Conservation (phyloP, 176 grass and related monocot species). For the Raddia guianensis region DNA sequence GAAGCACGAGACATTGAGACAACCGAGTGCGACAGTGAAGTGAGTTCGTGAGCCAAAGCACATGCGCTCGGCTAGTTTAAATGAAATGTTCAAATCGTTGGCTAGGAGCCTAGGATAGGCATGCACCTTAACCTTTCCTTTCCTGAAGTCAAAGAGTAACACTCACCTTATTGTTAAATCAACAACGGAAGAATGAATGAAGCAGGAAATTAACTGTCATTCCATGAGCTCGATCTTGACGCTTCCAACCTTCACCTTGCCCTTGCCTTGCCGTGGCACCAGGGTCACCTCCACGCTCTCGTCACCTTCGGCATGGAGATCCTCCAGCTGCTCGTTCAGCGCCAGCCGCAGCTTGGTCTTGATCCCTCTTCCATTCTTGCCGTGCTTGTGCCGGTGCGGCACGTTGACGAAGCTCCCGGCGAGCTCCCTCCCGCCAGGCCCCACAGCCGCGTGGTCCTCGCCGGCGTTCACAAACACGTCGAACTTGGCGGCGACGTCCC, state of each 20-base stretch:
- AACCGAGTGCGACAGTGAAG: no score
- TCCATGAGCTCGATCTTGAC: constrained; percentile 42
- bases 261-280: constrained; percentile 33
- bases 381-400: constrained; percentile 36
- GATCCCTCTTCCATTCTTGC: constrained; percentile 20
- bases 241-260: constrained; percentile 40
- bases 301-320: constrained; percentile 47
- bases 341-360: constrained; percentile 45
- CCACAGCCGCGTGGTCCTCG: constrained; percentile 39
- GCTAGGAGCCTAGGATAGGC: not conserved
- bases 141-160: not conserved
- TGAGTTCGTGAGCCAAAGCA: no score
- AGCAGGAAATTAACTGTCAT: not conserved
- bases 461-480: constrained; percentile 61
- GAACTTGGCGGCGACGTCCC: constrained; percentile 57
- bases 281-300: constrained; percentile 48
- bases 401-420: constrained; percentile 62
- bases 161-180: no score
- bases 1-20: no score
- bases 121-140: not conserved
- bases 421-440: constrained; percentile 43
- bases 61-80: no score
- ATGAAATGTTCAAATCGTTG: not conserved
- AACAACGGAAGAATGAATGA: no score
- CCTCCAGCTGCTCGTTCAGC: constrained; percentile 54